Percentiles rank a stretch among this genome's conserved stretches.
Evolutionary conservation across 352 stramenopile species (phyloP).

Genomic region (Globisporangium nagaii): DNA sequence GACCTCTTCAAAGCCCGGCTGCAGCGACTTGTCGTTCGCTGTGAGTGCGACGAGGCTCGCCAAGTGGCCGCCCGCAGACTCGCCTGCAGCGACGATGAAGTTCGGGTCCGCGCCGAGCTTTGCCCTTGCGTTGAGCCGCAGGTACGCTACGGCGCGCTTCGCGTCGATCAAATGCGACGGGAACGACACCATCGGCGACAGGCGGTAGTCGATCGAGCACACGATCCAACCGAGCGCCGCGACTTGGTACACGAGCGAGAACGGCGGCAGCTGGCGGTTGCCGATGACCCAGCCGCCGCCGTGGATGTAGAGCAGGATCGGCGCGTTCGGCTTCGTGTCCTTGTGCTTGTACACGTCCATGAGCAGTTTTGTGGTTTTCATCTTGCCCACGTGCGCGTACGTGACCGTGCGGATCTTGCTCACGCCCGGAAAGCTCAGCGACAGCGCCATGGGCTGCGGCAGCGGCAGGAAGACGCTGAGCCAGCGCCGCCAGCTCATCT

Average conservation of each 20-base stretch:
- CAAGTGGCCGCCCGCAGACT: slow-evolving; percentile 68
- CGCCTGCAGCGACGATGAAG: slow-evolving; percentile 66
- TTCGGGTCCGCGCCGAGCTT: slow-evolving; percentile 50
- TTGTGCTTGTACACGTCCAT: slow-evolving; percentile 76
- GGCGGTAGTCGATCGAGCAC: slow-evolving; percentile 71
- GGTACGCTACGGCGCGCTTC: slow-evolving; percentile 65
- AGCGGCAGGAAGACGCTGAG: slow-evolving; percentile 51
- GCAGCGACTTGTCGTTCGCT: slow-evolving; percentile 48
- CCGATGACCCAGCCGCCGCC: slow-evolving; percentile 75
- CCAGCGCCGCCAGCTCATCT: slow-evolving; percentile 46
- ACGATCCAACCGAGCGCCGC: slow-evolving; percentile 55
- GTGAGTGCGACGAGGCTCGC: slow-evolving; percentile 69
- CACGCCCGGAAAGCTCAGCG: slow-evolving; percentile 46
- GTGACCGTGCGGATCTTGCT: slow-evolving; percentile 44
- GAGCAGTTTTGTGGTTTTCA: slow-evolving; percentile 43
- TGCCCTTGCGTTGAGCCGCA: slow-evolving; percentile 34
- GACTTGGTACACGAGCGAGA: slow-evolving; percentile 64
- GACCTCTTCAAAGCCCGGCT: slow-evolving; percentile 70
- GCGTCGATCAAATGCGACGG: slow-evolving; percentile 62
- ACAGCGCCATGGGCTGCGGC: slow-evolving; percentile 44
- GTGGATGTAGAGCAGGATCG: slow-evolving; percentile 73
- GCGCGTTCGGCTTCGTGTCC: slow-evolving; percentile 43
- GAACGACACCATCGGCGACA: slow-evolving; percentile 63
- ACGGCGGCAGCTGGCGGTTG: slow-evolving; percentile 32
- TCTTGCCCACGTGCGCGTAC: slow-evolving; percentile 61